phyloP scores from a whole-genome alignment of 257 asterid genomes.

The Nicotiana tomentosiformis region DNA sequence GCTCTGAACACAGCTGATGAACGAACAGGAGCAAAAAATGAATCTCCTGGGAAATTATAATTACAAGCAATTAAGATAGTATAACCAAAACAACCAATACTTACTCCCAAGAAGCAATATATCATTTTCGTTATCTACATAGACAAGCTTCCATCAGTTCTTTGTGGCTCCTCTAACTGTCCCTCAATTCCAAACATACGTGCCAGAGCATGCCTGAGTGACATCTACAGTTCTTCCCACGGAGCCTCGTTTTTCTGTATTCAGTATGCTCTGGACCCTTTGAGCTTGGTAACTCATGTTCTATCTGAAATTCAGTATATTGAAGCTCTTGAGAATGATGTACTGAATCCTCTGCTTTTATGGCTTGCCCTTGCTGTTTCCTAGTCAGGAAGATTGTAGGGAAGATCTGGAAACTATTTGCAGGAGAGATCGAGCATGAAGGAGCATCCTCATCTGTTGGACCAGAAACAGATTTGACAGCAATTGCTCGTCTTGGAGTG shows the following conservation, averaged over 20 bases:
- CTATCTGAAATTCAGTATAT: slow-evolving; percentile 42
- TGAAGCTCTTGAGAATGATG: slow-evolving; percentile 20
- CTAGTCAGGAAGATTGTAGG: slow-evolving; percentile 47
- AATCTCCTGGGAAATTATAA: not conserved
- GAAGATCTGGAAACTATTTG: slow-evolving; percentile 45
- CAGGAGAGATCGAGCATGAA: slow-evolving; percentile 68
- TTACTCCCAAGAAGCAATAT: slow-evolving; percentile 90
- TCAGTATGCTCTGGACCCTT: slow-evolving; percentile 52
- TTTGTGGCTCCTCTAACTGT: slow-evolving; percentile 80
- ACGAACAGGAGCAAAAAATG: not conserved
- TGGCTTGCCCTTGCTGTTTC: slow-evolving; percentile 33
- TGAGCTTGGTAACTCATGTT: slow-evolving; percentile 46
- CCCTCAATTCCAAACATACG: too few relatives aligned
- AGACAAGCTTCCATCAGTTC: slow-evolving; percentile 95
- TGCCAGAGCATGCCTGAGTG: too few relatives aligned
- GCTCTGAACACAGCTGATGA: slow-evolving; percentile 90
- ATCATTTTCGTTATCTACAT: slow-evolving; percentile 67
- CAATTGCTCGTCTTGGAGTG: slow-evolving; percentile 50
- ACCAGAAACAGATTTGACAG: slow-evolving; percentile 41
- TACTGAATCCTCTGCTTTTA: too few relatives aligned
- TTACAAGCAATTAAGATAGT: too few relatives aligned
- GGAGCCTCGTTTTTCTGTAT: slow-evolving; percentile 81
- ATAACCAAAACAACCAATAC: slow-evolving; percentile 17
- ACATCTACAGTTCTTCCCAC: slow-evolving; percentile 52
- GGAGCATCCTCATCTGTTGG: slow-evolving; percentile 65